Evolutionary conservation across 768 basidiomycete genomes (phyloP), one percentile per base, ranked within the genome.

Genomic region (Naganishia kalamii): DNA sequence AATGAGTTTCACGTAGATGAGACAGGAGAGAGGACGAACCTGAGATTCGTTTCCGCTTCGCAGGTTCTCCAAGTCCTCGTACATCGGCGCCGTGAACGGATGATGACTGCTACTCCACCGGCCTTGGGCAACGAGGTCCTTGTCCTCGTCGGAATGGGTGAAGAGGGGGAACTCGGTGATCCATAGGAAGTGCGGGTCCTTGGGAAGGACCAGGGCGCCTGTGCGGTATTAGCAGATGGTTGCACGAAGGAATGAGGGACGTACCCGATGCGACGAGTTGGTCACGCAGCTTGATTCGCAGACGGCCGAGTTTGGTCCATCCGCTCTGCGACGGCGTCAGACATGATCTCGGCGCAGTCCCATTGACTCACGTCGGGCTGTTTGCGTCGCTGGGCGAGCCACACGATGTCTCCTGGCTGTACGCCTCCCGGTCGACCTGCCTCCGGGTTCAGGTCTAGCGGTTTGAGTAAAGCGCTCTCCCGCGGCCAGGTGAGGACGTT

Each of bases 21-120:
- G n/a, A n/a, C n/a, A n/a, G n/a, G n/a, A n/a, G n/a, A 40, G 10
- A 60, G 29, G 61, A 44, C 27, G 65, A 37, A 82, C 82, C 71
- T 79, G 75, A 59, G 85, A 87, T 25, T 57, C 79, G 70, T 85
- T 81, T 40, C 89, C 90, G 44, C 80, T 80, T 73, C 88, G 87
- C 79, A 97, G 81, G 40, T 84, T 83, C 49, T 85, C 82, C 27
- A 94, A 82, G 77, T 97, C 93, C 77, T 94, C 84, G 82, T 82
- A 88, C 86, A 93, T 89, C 23, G 93, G 93, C 10, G 93, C 92
- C 13, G 93, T 97, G 79, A 97, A 97, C 2, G 93, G 93, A 78
- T 97, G 93, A 72, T 97, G 93, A 3, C 90, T 86, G 68, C 88
- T 89, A 69, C 89, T 88, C 89, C 90, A 94, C 72, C 92, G 83